Evolutionary conservation across 2,329 filamentous ascomycete genomes (phyloP).

Genomic region (Colletotrichum orchidophilum): DNA sequence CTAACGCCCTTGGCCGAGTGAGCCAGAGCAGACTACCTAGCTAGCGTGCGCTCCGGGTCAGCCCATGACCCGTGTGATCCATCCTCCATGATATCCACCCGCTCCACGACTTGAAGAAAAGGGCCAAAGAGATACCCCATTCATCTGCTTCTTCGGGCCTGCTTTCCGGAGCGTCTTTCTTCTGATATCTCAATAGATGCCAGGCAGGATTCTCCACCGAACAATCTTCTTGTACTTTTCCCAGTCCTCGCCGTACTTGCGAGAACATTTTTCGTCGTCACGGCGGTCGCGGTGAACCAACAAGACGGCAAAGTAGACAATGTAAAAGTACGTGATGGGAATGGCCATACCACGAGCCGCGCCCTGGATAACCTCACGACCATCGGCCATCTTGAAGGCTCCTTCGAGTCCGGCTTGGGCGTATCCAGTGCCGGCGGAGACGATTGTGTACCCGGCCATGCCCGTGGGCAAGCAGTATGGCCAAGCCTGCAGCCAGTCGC

Average conservation of each 20-base stretch:
- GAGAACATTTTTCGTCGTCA: slow-evolving; percentile 89
- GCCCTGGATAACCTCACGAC: slow-evolving; percentile 74
- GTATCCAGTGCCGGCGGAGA: slow-evolving; percentile 59
- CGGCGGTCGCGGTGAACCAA: slow-evolving; percentile 86
- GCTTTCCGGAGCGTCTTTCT: neutral
- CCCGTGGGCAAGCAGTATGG: slow-evolving; percentile 89
- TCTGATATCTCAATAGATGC: slow-evolving; percentile 70
- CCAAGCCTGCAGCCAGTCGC: slow-evolving; percentile 95
- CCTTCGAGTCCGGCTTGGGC: slow-evolving; percentile 59
- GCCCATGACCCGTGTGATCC: neutral
- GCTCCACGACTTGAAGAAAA: slow-evolving; percentile 5
- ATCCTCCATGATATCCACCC: neutral
- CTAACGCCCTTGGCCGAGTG: neutral
- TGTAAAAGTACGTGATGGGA: slow-evolving; percentile 92
- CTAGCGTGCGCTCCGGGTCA: neutral
- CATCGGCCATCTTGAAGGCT: slow-evolving; percentile 66
- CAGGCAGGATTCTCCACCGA: slow-evolving; percentile 83
- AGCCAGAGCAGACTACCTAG: neutral
- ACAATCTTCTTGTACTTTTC: slow-evolving; percentile 86
- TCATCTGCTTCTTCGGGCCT: slow-evolving; percentile 4
- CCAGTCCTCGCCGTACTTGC: slow-evolving; percentile 95
- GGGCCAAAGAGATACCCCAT: neutral
- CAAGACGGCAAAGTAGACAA: slow-evolving; percentile 89
- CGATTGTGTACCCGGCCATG: slow-evolving; percentile 81
- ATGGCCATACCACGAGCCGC: slow-evolving; percentile 85